Evolutionary conservation across 2,329 filamentous ascomycete genomes (phyloP).

Genomic region (Neonectria coccinea): DNA sequence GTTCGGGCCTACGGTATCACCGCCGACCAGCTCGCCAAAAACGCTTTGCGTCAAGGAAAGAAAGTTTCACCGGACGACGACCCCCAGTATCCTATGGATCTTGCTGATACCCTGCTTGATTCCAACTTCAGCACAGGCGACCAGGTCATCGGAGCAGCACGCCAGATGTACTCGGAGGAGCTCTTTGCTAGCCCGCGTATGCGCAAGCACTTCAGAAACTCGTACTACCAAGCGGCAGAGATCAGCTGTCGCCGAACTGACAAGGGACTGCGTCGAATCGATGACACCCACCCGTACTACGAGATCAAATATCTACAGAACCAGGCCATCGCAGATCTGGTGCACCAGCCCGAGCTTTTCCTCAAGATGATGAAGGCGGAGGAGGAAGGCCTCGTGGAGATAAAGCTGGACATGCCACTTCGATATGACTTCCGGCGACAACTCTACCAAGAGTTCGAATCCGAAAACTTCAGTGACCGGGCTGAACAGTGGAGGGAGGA

Average conservation of each 20-base stretch:
- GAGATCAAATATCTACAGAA: constrained; percentile 97
- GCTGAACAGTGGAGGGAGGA: constrained; percentile 96
- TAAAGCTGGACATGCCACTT: constrained; percentile 81
- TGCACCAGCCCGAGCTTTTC: constrained; percentile 87
- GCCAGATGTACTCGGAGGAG: constrained; percentile 91
- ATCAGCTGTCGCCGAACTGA: constrained; percentile 93
- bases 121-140: constrained; percentile 80
- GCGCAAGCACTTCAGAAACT: constrained; percentile 85
- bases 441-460: constrained; percentile 86
- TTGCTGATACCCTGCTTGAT: constrained; percentile 83
- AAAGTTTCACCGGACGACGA: constrained; percentile 89
- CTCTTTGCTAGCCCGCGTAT: constrained; percentile 88
- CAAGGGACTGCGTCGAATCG: constrained; percentile 92
- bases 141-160: constrained; percentile 81
- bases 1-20: constrained; percentile 92
- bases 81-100: constrained; percentile 80
- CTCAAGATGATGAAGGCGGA: constrained; percentile 98
- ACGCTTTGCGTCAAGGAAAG: constrained; percentile 81
- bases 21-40: constrained; percentile 88
- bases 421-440: constrained; percentile 80
- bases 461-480: constrained; percentile 94
- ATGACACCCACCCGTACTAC: constrained; percentile 95
- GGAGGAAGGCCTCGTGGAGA: constrained; percentile 90
- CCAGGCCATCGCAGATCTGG: constrained; percentile 85
- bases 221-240: constrained; percentile 84